Evolutionary conservation across 2,329 filamentous ascomycete genomes (phyloP), one percentile per base, ranked within the genome.

Genomic region (Lecanicillium sp.): DNA sequence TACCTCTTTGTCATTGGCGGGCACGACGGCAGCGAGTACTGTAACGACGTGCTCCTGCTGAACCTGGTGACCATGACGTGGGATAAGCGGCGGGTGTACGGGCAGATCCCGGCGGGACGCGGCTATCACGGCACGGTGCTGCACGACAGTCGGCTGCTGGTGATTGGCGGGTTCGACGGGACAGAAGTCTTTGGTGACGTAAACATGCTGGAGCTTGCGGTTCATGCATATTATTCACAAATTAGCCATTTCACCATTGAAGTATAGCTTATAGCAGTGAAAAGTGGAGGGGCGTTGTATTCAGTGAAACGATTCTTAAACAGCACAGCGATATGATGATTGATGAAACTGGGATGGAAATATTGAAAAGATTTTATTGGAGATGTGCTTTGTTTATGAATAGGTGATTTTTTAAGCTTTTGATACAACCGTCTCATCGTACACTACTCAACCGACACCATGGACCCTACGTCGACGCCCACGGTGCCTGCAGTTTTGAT

Each of bases 51-150:
- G 33, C 63, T 84, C 41, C 63, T 84, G 36, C 66, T 84, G 22
- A 84, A 84, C 53, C 66, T 84, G 5, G 79, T 84, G 25, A 84
- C 78, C 29, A 84, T 84, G 80, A 72, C 77, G n/a, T 84, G 80
- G 80, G 80, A 84, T 53, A 72, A 70, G 53, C 68, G 80, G 44
- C 73, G 67, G 45, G 74, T 81, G 8, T 84, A 84, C 52, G 79
- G 79, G 17, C 59, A 73, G 45, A 69, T 74, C 10, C 79, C 79
- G 1, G 74, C 68, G 50, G 77, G 77, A 9, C 64, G 80, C 42
- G 80, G 80, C 0, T 84, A 84, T 54, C 80, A 84, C 54, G 76
- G 77, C 36, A 69, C 79, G 1, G 72, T 82, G 13, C 61, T 84
- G 30, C 72, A 84, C 51, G 80, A 84, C 54, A 78, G 74, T 48